Conservation (phyloP, 1,139 yeast genomes). For the Hansenula lynferdii region DNA sequence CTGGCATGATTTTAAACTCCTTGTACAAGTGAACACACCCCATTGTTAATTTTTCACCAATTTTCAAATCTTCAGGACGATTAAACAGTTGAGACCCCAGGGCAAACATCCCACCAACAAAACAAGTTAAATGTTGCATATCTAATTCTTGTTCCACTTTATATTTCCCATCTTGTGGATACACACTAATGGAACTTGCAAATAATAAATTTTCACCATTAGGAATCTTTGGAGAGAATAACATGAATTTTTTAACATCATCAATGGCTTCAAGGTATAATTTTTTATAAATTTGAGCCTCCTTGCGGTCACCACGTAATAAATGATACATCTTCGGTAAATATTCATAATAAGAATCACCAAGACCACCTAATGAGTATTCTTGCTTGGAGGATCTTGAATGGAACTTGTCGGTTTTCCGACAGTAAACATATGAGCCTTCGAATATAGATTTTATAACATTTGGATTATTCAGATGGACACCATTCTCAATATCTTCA, state of each 20-base stretch:
- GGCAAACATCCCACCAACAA: slow-evolving; percentile 70
- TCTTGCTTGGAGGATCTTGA: slow-evolving; percentile 9
- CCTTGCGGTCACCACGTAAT: slow-evolving; percentile 39
- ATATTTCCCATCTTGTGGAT: slow-evolving; percentile 7
- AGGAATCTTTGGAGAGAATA: slow-evolving; percentile 38
- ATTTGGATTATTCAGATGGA: slow-evolving; percentile 25
- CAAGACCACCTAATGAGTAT: slow-evolving; percentile 51
- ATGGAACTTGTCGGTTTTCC: slow-evolving; percentile 19
- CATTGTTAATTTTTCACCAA: slow-evolving; percentile 58
- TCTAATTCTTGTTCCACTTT: slow-evolving; percentile 22
- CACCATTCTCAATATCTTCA: slow-evolving; percentile 26
- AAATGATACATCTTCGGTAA: slow-evolving; percentile 49
- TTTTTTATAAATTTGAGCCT: slow-evolving; percentile 13
- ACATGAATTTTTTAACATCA: slow-evolving; percentile 34
- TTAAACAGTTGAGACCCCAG: slow-evolving; percentile 56
- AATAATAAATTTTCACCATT: slow-evolving; percentile 23
- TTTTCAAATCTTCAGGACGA: slow-evolving; percentile 45
- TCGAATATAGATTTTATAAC: slow-evolving; percentile 29
- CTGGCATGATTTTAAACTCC: slow-evolving; percentile 43
- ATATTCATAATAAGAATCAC: slow-evolving; percentile 69
- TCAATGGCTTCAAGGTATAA: slow-evolving; percentile 33
- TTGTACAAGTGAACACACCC: slow-evolving; percentile 66
- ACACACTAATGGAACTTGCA: slow-evolving; percentile 16
- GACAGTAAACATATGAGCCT: slow-evolving; percentile 24
- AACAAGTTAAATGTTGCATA: slow-evolving; percentile 61